Evolutionary conservation across 2,329 filamentous ascomycete species (phyloP).

Genomic region (Hymenotorrendiella dingleyae): DNA sequence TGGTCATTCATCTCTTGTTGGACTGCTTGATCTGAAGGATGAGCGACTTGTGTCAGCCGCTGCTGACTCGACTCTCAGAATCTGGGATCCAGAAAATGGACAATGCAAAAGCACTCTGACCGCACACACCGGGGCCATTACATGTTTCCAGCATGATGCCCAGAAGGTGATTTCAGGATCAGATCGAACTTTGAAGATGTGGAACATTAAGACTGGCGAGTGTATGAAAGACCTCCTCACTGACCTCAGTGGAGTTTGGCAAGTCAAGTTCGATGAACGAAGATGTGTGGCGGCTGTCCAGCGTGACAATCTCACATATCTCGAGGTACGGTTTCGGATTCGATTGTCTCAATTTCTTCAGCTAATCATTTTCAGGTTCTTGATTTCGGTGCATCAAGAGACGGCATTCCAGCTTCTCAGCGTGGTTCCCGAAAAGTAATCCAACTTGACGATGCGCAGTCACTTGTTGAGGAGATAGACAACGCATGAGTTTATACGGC

Average conservation of each 20-base stretch:
- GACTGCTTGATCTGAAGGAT: slow-evolving; percentile 81
- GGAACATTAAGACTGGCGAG: slow-evolving; percentile 88
- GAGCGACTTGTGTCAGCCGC: slow-evolving; percentile 91
- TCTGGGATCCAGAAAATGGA: slow-evolving; percentile 94
- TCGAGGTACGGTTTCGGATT: slow-evolving; percentile 63
- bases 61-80: slow-evolving; percentile 88
- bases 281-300: slow-evolving; percentile 96
- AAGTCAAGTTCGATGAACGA: slow-evolving; percentile 94
- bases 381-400: slow-evolving; percentile 90
- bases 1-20: slow-evolving; percentile 87
- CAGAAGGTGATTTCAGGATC: slow-evolving; percentile 96
- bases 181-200: slow-evolving; percentile 96
- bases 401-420: slow-evolving; percentile 72
- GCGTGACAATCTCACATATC: slow-evolving; percentile 84
- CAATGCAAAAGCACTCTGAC: slow-evolving; percentile 85
- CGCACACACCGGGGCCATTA: slow-evolving; percentile 94
- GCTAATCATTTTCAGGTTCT: slow-evolving; percentile 63
- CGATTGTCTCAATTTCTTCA: slow-evolving; percentile 3
- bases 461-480: slow-evolving; percentile 18
- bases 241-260: slow-evolving; percentile 95
- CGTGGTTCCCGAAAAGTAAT: slow-evolving; percentile 70
- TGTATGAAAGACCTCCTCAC: slow-evolving; percentile 90
- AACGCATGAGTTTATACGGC: slow-evolving; percentile 8
- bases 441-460: slow-evolving; percentile 15
- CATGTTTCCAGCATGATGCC: slow-evolving; percentile 96